A percentile compares a stretch with the other conserved stretches of the same genome.
Evolutionary conservation across 179 eudicot species (phyloP).

Genomic region (Silene vulgaris): DNA sequence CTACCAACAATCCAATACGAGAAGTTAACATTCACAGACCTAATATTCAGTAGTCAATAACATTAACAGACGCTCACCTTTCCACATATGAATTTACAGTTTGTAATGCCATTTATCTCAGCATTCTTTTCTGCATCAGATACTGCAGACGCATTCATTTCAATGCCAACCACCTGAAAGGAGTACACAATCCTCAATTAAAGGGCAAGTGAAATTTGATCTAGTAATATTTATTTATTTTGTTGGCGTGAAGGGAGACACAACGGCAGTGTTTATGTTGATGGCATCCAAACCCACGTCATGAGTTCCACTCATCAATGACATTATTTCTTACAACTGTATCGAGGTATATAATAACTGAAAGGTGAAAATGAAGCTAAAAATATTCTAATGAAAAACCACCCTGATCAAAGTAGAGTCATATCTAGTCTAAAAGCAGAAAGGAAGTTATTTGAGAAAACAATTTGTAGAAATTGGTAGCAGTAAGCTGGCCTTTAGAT

Average conservation of each 20-base stretch:
- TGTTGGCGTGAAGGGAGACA: not conserved
- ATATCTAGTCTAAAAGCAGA: not conserved
- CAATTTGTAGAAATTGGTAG: not conserved
- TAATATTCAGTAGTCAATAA: not conserved
- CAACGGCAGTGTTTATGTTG: not conserved
- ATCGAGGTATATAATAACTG: not conserved
- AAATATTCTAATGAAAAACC: not conserved
- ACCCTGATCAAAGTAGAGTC: not conserved
- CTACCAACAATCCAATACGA: not conserved
- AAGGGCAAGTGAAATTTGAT: not conserved
- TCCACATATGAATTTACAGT: conserved; percentile 79
- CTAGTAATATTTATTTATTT: not conserved
- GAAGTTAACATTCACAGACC: not conserved
- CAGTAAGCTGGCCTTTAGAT: not conserved
- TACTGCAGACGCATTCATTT: conserved; percentile 98
- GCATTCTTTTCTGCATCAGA: conserved; percentile 84
- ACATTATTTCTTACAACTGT: not conserved
- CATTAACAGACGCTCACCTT: conserved; percentile 45
- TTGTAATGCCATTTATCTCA: conserved; percentile 77
- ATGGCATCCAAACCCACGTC: not conserved
- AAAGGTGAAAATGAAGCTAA: not conserved
- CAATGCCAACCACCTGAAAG: conserved; percentile 86
- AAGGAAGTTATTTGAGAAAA: not conserved
- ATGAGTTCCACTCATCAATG: not conserved
- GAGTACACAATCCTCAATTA: not conserved